Percentiles rank a stretch among this genome's conserved stretches.
phyloP scores from a whole-genome alignment of 2,329 filamentous ascomycete species.

The Fusarium palustre region DNA sequence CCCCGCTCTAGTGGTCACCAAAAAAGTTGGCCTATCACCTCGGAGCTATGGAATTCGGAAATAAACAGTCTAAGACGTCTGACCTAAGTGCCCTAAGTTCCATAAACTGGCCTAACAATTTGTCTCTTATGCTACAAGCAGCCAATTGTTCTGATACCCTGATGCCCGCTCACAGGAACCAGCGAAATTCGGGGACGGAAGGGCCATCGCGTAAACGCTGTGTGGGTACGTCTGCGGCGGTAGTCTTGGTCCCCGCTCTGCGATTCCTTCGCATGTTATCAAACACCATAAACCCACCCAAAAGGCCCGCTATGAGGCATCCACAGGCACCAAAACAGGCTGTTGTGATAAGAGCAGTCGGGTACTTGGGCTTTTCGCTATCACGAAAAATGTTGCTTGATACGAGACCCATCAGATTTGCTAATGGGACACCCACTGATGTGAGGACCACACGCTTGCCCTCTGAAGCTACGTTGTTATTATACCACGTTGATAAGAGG shows the following conservation, averaged over 20 bases:
- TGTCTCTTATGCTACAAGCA: neutral
- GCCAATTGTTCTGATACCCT: neutral
- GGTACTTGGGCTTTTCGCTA: constrained; percentile 74
- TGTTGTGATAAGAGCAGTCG: constrained; percentile 72
- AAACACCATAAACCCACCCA: constrained; percentile 72
- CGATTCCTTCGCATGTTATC: constrained; percentile 52
- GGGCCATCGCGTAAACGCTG: constrained; percentile 13
- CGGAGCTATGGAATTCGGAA: too few relatives aligned
- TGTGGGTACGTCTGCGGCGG: constrained; percentile 8
- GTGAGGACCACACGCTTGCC: neutral
- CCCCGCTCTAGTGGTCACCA: too few relatives aligned
- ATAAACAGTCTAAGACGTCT: neutral
- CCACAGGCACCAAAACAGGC: constrained; percentile 73
- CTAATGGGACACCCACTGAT: neutral
- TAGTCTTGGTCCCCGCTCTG: constrained; percentile 9
- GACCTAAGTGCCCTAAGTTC: neutral
- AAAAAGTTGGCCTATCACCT: too few relatives aligned
- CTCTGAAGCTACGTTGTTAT: neutral
- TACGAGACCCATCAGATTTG: constrained; percentile 64
- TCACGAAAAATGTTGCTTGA: constrained; percentile 75
- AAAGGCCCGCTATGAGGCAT: constrained; percentile 62
- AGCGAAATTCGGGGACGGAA: constrained; percentile 19
- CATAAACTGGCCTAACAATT: neutral
- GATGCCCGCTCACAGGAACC: constrained; percentile 3
- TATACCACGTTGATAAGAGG: constrained; percentile 19